These are phyloP conservation scores for Botrytis fragariae DNA, from an alignment of 2,329 filamentous ascomycete genomes.

Conservation along the genomic window DNA sequence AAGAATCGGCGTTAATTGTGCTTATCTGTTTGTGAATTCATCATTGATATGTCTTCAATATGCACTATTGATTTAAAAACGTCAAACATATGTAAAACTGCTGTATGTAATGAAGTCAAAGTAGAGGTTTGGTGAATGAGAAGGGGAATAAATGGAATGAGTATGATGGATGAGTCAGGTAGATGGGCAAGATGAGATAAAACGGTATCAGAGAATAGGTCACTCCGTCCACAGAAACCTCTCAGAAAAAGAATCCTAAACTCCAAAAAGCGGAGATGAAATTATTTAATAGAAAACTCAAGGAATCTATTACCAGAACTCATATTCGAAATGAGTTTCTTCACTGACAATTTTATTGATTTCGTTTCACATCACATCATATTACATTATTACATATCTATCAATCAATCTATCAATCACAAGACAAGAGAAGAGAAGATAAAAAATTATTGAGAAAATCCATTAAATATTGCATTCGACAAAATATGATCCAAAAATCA, in stretches of 20 bases:
- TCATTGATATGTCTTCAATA: background rate
- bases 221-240: background rate
- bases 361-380: background rate
- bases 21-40: background rate
- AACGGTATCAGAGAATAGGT: background rate
- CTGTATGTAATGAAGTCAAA: fast-evolving
- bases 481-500: background rate
- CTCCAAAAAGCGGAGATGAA: too few species aligned
- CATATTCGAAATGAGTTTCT: background rate
- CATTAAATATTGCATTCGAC: background rate
- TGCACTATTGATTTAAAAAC: background rate
- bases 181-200: background rate
- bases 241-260: background rate
- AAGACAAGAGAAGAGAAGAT: background rate
- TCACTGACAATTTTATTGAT: background rate
- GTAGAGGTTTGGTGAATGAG: background rate
- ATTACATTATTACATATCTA: too few species aligned
- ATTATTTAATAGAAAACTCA: too few species aligned
- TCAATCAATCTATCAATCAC: background rate
- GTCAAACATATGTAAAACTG: background rate
- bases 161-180: too few species aligned
- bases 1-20: too few species aligned
- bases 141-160: background rate
- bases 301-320: too few species aligned
- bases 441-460: background rate